Evolutionary conservation across 139 green algal species (phyloP).

Genomic region (Trebouxia sp.): DNA sequence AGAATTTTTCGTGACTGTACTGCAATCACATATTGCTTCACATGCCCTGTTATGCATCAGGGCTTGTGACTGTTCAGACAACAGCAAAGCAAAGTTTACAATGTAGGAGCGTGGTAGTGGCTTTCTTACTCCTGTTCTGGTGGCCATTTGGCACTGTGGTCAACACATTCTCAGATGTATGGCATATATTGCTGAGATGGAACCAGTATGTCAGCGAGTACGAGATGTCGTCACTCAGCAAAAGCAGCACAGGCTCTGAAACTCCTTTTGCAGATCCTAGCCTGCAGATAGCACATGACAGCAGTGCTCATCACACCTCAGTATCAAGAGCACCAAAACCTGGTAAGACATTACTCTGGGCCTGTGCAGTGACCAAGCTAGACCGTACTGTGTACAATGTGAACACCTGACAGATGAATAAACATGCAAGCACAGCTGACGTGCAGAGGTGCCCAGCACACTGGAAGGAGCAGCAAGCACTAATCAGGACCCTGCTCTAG

Average conservation of each 20-base stretch:
- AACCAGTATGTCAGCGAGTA: slow-evolving; percentile 31
- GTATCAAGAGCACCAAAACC: background rate
- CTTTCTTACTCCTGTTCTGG: slow-evolving; percentile 18
- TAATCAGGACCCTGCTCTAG: background rate
- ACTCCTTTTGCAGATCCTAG: background rate
- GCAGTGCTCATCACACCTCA: background rate
- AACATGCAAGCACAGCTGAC: background rate
- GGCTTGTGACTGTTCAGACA: background rate
- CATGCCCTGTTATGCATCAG: background rate
- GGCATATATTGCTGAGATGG: slow-evolving; percentile 36
- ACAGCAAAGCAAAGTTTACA: background rate
- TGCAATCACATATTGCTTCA: too few species aligned
- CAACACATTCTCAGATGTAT: slow-evolving; percentile 32
- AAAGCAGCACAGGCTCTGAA: background rate
- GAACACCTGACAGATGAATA: background rate
- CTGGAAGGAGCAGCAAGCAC: background rate
- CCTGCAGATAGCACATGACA: too few species aligned
- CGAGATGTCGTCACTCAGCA: slow-evolving; percentile 26
- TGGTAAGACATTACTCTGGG: background rate
- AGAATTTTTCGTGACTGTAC: background rate
- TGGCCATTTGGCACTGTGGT: slow-evolving; percentile 35
- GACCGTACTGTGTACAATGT: background rate
- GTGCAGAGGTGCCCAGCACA: background rate
- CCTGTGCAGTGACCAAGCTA: background rate
- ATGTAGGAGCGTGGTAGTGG: slow-evolving; percentile 35